These are phyloP conservation scores for Metarhizium humberi DNA, from an alignment of 2,329 filamentous ascomycete genomes.

Conservation along the genomic window DNA sequence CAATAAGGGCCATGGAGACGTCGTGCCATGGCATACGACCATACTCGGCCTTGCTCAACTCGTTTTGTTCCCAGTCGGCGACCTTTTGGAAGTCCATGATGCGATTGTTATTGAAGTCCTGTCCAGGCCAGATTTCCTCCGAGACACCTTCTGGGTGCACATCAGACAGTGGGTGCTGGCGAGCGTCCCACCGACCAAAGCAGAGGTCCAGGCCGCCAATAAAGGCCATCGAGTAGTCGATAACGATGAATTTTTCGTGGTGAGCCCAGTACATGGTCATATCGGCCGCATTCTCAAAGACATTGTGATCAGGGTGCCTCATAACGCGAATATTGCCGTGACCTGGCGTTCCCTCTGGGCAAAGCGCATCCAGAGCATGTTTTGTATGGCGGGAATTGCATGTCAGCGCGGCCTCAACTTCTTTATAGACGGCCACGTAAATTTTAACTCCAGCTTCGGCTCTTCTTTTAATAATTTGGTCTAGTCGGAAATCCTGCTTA, in stretches of 20 bases:
- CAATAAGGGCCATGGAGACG: slow-evolving; percentile 83
- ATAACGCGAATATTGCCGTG: slow-evolving; percentile 82
- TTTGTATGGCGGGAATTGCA: slow-evolving; percentile 94
- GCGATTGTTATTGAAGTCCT: slow-evolving; percentile 97
- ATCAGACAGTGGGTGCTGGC: slow-evolving; percentile 78
- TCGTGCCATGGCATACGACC: slow-evolving; percentile 99
- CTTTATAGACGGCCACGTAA: slow-evolving; percentile 86
- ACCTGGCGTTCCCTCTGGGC: slow-evolving; percentile 71
- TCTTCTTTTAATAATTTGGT: slow-evolving; percentile 76
- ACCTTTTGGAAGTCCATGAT: slow-evolving; percentile 94
- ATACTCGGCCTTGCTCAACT: slow-evolving; percentile 81
- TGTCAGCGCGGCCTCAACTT: slow-evolving; percentile 70
- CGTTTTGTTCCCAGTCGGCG: slow-evolving; percentile 85
- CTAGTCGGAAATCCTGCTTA: slow-evolving; percentile 79
- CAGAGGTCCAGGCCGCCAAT: slow-evolving; percentile 92
- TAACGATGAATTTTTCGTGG: slow-evolving; percentile 94
- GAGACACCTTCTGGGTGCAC: slow-evolving; percentile 75
- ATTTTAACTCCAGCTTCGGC: slow-evolving; percentile 94
- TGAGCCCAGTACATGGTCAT: slow-evolving; percentile 99
- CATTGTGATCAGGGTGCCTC: slow-evolving; percentile 90
- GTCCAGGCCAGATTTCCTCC: slow-evolving; percentile 85
- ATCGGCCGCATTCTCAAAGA: slow-evolving; percentile 85
- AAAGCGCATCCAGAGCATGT: slow-evolving; percentile 68
- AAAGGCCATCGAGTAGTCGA: slow-evolving; percentile 85
- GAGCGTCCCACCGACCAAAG: slow-evolving; percentile 87